Evolutionary conservation across 2,329 filamentous ascomycete species (phyloP), one percentile per base, ranked within the genome.

Genomic region (Akanthomyces uredinophilus): DNA sequence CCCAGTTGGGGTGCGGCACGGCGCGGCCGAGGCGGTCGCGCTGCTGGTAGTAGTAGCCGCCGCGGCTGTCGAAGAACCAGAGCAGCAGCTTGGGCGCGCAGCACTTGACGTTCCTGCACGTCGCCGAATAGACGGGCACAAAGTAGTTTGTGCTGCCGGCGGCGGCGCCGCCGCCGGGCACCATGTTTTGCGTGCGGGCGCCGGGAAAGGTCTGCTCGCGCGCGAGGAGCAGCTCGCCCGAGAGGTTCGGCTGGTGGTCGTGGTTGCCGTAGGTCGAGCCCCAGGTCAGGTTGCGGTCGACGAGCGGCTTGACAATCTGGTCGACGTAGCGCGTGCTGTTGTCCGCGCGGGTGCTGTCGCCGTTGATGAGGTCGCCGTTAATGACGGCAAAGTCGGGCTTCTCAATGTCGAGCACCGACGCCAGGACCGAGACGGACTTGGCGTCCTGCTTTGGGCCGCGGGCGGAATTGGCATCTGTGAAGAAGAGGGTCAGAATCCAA

Each of bases 201-300:
- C 78, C 76, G 3, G 69, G 68, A 69, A 72, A 79, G 1, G 59
- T 64, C 4, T 69, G 69, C 68, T 81, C 79, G 3, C 77, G 75
- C 18, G 67, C 71, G 1, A 80, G 69, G 18, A 82, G 77, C 5
- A 68, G 65, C 39, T 69, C 68, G n/a, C 79, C 79, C 0, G 81
- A 82, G 6, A 88, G 73, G 65, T 88, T 87, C 68, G 77, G 82
- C 41, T 83, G 74, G 52, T 81, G 80, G 66, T 91, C 88, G 67
- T 91, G 88, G 63, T 91, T 91, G 1, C 88, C 88, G 65, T 91
- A 91, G 0, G 87, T 87, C 1, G 84, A 86, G 2, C 87, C 87
- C 83, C 87, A 91, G 0, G 79, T 77, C 0, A 88, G 69, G 10
- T 77, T 76, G n/a, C 81, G 79, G 3, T 81, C 65, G 0, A 88